Base-by-base conservation (phyloP, 179 eudicot species). In the Silene coronaria region DNA sequence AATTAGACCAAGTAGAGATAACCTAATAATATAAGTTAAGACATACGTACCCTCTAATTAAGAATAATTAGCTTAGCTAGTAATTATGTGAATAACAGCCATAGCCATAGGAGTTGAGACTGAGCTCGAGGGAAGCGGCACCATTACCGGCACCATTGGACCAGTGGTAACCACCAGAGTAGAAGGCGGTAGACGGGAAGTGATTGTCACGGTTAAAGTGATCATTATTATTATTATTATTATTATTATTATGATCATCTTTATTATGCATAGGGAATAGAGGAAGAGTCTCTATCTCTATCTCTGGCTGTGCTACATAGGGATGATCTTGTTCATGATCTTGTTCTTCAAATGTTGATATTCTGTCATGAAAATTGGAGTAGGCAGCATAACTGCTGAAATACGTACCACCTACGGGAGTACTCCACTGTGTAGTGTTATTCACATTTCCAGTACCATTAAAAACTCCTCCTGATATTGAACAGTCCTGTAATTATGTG, bases 101-200 rank as follows among this genome's bases (percentile, higher is more conserved):
- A 70, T 80, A 90, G 45, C 91, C 80, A 65, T 82, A 91, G 70
- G 96, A 90, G 81, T 89, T 93, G 77, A 93, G 96, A 78, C 87
- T 91, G 74, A 93, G 96, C 83, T 93, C 98, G 53, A 93, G 91
- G 24, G 97, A 90, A 77, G 98, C 79, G 53, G 98, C 79, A 45
- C 68, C 67, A 26, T 70, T 85, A 27, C 75, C 65, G 28, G 79
- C 72, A 23, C 80, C 73, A 27, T 76, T 72, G 4, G 82, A 55
- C 76, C 86, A 84, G 34, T 80, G 77, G 58, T 84, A 82, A 19
- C 85, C 82, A 65, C 75, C 80, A 3, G 76, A 75, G 79, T 80
- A 71, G 74, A 73, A 72, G 77, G 71, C 80, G 26, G 76, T 16
- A 30, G 76, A 68, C 16, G 60, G 21, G 11, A 12, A 32, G 5